Evolutionary conservation across 306 rosid species (phyloP).

Genomic region (Castanospermum australe): DNA sequence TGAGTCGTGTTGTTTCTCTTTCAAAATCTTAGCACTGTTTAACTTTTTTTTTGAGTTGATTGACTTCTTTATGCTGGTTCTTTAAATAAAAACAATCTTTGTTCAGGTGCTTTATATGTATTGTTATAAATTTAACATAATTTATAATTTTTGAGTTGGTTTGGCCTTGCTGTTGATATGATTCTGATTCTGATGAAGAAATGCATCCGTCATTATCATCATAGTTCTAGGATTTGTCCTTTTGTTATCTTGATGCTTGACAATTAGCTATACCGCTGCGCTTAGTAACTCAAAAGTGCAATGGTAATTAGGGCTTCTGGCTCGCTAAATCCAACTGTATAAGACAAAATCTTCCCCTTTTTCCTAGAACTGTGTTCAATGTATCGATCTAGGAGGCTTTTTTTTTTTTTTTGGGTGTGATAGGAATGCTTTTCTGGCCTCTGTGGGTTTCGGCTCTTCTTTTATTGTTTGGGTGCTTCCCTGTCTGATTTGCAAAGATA

Average conservation of each 20-base stretch:
- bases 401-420: neutral
- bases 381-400: conserved; percentile 10
- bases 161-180: conserved; percentile 23
- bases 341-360: conserved; percentile 4
- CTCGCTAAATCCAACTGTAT: neutral
- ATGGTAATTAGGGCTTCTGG: conserved; percentile 1
- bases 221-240: neutral
- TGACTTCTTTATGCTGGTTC: conserved; percentile 5
- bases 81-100: conserved; percentile 17
- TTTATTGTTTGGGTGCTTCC: conserved; percentile 2
- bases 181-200: conserved; percentile 19
- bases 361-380: neutral
- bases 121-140: neutral
- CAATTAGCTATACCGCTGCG: neutral
- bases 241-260: neutral
- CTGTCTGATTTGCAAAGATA: neutral
- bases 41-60: neutral
- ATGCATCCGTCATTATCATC: conserved; percentile 17
- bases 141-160: neutral
- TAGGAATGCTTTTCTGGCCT: neutral
- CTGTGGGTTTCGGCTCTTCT: neutral
- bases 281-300: conserved; percentile 1
- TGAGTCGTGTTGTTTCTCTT: neutral
- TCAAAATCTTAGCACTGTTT: neutral
- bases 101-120: conserved; percentile 18